phyloP scores from a whole-genome alignment of 2,329 filamentous ascomycete genomes.

The Xylariales sp. region DNA sequence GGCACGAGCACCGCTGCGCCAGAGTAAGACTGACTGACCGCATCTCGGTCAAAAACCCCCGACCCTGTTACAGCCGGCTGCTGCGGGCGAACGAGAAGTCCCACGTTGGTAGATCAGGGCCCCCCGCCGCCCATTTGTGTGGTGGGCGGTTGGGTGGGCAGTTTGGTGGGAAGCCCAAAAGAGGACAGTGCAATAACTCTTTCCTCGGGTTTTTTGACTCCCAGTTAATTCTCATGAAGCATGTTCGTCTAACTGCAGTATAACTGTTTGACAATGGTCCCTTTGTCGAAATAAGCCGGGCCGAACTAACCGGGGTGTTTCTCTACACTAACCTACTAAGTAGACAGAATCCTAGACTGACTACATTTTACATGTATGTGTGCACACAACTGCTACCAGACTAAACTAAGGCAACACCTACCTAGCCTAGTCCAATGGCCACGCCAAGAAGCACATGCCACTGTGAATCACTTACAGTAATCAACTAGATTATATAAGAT shows the following conservation, averaged over 20 bases:
- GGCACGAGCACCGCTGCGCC: constrained; percentile 14
- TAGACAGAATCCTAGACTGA: too few species aligned
- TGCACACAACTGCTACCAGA: not conserved
- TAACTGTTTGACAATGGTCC: not conserved
- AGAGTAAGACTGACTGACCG: constrained; percentile 35
- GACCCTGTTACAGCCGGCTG: constrained; percentile 24
- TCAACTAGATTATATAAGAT: constrained; percentile 37
- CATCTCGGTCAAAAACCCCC: constrained; percentile 39
- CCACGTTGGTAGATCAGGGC: constrained; percentile 15
- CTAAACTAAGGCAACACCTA: constrained; percentile 18
- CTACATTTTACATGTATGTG: too few species aligned
- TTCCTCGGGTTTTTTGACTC: not conserved
- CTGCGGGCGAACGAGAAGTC: constrained; percentile 18
- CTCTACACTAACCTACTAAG: constrained; percentile 3
- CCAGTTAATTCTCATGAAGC: constrained; percentile 4
- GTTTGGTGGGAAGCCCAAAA: not conserved
- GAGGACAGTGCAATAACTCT: not conserved
- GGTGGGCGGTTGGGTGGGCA: too few species aligned
- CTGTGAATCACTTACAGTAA: constrained; percentile 33
- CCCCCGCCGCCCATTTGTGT: not conserved
- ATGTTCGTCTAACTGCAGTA: not conserved
- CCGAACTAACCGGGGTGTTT: constrained; percentile 30
- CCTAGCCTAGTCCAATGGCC: not conserved
- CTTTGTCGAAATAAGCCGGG: constrained; percentile 36
- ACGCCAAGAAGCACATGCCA: constrained; percentile 10